A percentile compares a stretch with the other conserved stretches of the same genome.
Evolutionary conservation across 1,284 basidiomycete genomes (phyloP).

Genomic region (Neotropicomus parvogracilis): DNA sequence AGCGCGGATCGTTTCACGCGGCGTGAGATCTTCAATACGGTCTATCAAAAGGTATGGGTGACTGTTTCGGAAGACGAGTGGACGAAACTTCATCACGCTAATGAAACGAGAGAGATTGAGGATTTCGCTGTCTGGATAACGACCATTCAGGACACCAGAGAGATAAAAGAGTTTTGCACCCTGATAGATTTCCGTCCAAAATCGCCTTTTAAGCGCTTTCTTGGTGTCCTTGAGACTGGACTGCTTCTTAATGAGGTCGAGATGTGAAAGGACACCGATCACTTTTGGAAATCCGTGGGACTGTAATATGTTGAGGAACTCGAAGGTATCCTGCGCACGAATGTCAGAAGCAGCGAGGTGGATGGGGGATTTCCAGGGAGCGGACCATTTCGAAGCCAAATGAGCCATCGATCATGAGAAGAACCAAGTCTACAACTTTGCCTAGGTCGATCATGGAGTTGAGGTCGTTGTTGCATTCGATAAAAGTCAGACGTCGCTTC

Average conservation of each 20-base stretch:
- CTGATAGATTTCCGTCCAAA: constrained; percentile 99
- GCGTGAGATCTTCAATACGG: constrained; percentile 92
- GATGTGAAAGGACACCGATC: constrained; percentile 92
- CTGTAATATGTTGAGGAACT: constrained; percentile 96
- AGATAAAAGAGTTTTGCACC: constrained; percentile 99
- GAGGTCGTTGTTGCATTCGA: constrained; percentile 97
- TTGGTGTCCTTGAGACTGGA: constrained; percentile 87
- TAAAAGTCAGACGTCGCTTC: constrained; percentile 87
- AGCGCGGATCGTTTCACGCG: constrained; percentile 76
- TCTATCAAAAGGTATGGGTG: constrained; percentile 98
- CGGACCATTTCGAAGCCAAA: constrained; percentile 98
- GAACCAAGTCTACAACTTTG: constrained; percentile 93
- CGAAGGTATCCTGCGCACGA: constrained; percentile 85
- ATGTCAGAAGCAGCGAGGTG: neutral
- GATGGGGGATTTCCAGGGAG: neutral
- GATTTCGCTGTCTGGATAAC: constrained; percentile 97
- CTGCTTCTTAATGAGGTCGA: constrained; percentile 95
- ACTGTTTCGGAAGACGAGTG: constrained; percentile 91
- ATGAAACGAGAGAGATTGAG: constrained; percentile 96
- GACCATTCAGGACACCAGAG: constrained; percentile 95
- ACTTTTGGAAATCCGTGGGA: constrained; percentile 98
- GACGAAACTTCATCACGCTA: constrained; percentile 97
- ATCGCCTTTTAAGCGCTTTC: constrained; percentile 96
- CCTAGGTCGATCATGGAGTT: constrained; percentile 98
- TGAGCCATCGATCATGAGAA: constrained; percentile 97